These are phyloP conservation scores for Saccharomycopsis javanensis DNA, from an alignment of 805 yeast genomes.

Conservation along the genomic window DNA sequence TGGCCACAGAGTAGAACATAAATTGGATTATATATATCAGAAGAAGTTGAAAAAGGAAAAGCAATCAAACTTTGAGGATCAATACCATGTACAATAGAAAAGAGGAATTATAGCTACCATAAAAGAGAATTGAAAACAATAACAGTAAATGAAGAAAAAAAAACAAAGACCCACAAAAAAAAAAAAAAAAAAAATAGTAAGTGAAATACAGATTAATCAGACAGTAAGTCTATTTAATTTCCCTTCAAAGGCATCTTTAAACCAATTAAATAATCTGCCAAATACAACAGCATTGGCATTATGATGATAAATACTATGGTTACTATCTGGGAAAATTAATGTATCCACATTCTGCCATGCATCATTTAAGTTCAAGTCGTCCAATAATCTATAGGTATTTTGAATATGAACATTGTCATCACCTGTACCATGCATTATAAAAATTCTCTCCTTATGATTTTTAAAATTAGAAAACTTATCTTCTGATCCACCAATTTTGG, in stretches of 20 bases:
- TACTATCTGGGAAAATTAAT: constrained; percentile 87
- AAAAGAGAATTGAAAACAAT: not conserved
- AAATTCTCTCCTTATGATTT: constrained; percentile 46
- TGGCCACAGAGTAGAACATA: not conserved
- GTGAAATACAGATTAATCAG: not conserved
- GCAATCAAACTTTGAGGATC: not conserved
- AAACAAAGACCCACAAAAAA: too few species aligned
- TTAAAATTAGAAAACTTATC: constrained; percentile 36
- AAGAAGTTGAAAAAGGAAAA: not conserved
- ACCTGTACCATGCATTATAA: constrained; percentile 93
- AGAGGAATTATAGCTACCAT: not conserved
- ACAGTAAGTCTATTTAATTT: constrained; percentile 21
- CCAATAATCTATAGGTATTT: constrained; percentile 70
- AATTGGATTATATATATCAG: not conserved
- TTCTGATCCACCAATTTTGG: constrained; percentile 35
- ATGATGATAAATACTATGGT: constrained; percentile 72
- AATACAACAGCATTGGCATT: constrained; percentile 70
- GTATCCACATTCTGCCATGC: constrained; percentile 69
- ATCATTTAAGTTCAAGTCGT: constrained; percentile 45
- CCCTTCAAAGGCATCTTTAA: constrained; percentile 45
- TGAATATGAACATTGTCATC: constrained; percentile 97
- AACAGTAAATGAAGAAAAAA: not conserved
- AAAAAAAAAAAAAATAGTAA: not conserved
- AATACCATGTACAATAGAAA: not conserved
- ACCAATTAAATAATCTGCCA: constrained; percentile 64